These are phyloP conservation scores for Agrocybe pediades DNA, from an alignment of 768 basidiomycete genomes.

Conservation along the genomic window DNA sequence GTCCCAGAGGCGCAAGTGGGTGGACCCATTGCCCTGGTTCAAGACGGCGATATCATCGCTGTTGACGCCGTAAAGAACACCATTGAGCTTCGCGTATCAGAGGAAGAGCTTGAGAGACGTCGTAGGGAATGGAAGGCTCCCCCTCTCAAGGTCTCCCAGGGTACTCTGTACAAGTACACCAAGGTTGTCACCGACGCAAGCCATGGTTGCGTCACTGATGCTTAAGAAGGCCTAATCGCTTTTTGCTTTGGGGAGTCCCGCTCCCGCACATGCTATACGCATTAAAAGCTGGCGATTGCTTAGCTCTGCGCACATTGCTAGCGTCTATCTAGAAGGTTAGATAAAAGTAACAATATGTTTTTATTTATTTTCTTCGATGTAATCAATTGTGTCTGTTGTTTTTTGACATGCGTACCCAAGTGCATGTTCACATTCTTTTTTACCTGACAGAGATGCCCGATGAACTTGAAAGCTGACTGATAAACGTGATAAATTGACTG, in stretches of 20 bases:
- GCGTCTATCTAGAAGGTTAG: neutral
- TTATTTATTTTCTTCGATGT: neutral
- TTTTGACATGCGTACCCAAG: no score
- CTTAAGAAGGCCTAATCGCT: slow-evolving; percentile 36
- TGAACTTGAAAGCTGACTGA: no score
- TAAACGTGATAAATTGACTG: no score
- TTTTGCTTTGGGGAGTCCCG: no score
- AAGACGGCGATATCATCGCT: slow-evolving; percentile 84
- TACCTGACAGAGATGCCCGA: no score
- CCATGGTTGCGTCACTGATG: slow-evolving; percentile 90
- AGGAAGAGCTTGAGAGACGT: slow-evolving; percentile 77
- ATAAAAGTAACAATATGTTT: neutral
- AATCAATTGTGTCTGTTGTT: no score
- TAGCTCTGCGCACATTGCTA: no score
- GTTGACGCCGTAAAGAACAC: slow-evolving; percentile 90
- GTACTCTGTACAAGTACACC: slow-evolving; percentile 87
- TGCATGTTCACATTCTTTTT: no score
- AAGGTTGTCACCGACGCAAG: slow-evolving; percentile 90
- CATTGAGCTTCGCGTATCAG: slow-evolving; percentile 74
- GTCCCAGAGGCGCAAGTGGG: slow-evolving; percentile 95
- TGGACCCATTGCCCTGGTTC: slow-evolving; percentile 88
- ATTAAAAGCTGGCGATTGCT: no score
- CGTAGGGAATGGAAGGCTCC: slow-evolving; percentile 79
- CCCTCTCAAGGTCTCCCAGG: slow-evolving; percentile 80
- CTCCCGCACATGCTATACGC: neutral